phyloP scores from a whole-genome alignment of 1,284 basidiomycete species.

The Schizophyllum amplum region DNA sequence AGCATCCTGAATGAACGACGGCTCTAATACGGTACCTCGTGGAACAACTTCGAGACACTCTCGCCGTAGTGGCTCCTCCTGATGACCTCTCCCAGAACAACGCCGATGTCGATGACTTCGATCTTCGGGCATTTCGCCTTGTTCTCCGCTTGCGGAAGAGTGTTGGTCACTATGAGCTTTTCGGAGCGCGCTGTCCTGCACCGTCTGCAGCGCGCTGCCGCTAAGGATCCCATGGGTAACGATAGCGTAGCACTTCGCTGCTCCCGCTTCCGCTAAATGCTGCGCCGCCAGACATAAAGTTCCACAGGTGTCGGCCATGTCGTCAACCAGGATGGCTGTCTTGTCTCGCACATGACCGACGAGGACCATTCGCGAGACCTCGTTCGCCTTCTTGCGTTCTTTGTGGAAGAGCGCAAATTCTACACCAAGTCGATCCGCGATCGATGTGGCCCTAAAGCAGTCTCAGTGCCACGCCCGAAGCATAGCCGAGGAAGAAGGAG shows the following conservation, averaged over 20 bases:
- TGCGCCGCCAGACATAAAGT: conserved; percentile 91
- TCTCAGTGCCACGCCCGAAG: too few relatives aligned
- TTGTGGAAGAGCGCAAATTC: conserved; percentile 99
- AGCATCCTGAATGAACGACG: too few relatives aligned
- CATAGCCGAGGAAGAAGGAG: conserved; percentile 6
- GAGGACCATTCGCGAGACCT: conserved; percentile 99
- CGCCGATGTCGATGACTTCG: conserved; percentile 93
- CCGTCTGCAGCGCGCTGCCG: conserved; percentile 74
- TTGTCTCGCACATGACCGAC: conserved; percentile 94
- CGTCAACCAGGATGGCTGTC: conserved; percentile 95
- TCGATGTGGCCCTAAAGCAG: conserved; percentile 89
- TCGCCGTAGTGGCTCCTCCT: conserved; percentile 84
- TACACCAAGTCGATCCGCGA: conserved; percentile 93
- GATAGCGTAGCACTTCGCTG: conserved; percentile 80
- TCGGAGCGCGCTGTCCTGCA: conserved; percentile 76
- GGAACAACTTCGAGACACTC: conserved; percentile 76
- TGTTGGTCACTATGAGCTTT: conserved; percentile 98
- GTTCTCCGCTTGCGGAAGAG: conserved; percentile 86
- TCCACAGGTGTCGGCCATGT: conserved; percentile 99
- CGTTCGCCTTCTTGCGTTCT: conserved; percentile 98
- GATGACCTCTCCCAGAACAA: conserved; percentile 96
- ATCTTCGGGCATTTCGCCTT: conserved; percentile 77
- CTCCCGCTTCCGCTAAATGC: conserved; percentile 88
- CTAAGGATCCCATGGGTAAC: conserved; percentile 98
- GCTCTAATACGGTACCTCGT: conserved; percentile 74